phyloP scores from a whole-genome alignment of 2,329 filamentous ascomycete species.

The Aspergillus intermedius region DNA sequence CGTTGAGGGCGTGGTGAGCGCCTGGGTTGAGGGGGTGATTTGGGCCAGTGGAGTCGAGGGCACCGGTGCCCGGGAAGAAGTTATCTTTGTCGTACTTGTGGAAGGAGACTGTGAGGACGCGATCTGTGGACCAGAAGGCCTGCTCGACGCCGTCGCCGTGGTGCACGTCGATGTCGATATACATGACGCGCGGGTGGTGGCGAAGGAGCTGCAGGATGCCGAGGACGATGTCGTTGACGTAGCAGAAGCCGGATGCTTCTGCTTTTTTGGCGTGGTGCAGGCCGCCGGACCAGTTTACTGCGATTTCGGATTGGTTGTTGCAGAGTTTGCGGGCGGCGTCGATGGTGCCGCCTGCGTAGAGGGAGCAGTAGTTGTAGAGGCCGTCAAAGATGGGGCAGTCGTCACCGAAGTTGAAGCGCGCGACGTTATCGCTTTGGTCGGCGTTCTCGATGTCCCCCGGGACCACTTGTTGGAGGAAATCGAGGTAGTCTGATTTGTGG shows the following conservation, averaged over 20 bases:
- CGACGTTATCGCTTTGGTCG: conserved; percentile 49
- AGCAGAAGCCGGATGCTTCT: conserved; percentile 94
- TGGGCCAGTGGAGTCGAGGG: conserved; percentile 76
- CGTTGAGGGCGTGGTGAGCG: conserved; percentile 83
- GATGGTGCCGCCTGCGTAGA: conserved; percentile 84
- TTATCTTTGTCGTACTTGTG: conserved; percentile 85
- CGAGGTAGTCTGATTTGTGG: conserved; percentile 81
- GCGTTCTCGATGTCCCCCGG: conserved; percentile 63
- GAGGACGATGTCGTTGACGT: conserved; percentile 97
- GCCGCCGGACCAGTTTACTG: conserved; percentile 95
- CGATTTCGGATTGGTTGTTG: conserved; percentile 83
- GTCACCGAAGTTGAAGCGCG: conserved; percentile 80
- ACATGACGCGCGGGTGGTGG: conserved; percentile 75
- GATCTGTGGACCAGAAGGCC: conserved; percentile 81
- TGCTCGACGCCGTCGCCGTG: conserved; percentile 88
- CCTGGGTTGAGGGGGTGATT: conserved; percentile 77
- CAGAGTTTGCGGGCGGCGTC: conserved; percentile 86
- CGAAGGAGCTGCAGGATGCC: conserved; percentile 83
- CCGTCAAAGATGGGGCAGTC: conserved; percentile 97
- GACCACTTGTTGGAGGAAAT: conserved; percentile 71
- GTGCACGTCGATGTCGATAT: conserved; percentile 91
- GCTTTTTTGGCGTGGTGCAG: conserved; percentile 93
- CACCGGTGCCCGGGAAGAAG: conserved; percentile 91
- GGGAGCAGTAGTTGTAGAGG: conserved; percentile 87
- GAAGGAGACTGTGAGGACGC: conserved; percentile 88